phyloP scores from a whole-genome alignment of 371 early-diverging fungal genomes.

The Syncephalastrum racemosum region DNA sequence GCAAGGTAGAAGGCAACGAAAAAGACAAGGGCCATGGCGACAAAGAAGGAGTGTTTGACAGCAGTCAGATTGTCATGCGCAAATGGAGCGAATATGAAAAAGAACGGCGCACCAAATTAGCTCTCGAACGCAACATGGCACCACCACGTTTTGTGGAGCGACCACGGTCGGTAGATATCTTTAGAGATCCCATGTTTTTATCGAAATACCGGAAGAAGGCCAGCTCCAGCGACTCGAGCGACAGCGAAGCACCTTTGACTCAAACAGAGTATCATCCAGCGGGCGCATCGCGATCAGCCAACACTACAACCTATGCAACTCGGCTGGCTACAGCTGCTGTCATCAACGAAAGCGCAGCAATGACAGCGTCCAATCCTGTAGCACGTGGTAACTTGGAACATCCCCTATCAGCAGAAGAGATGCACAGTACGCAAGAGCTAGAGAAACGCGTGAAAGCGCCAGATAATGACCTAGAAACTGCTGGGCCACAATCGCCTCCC shows the following conservation, averaged over 20 bases:
- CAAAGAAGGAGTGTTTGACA: constrained; percentile 66
- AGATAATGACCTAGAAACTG: no score
- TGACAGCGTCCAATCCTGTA: no score
- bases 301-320: neutral
- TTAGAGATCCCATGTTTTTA: constrained; percentile 14
- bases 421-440: no score
- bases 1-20: constrained; percentile 70
- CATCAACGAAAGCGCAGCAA: no score
- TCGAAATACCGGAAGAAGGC: neutral
- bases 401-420: no score
- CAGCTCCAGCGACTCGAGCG: constrained; percentile 29
- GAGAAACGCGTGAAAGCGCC: no score
- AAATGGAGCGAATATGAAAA: constrained; percentile 71
- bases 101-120: constrained; percentile 21
- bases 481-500: no score
- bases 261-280: constrained; percentile 17
- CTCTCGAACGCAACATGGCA: constrained; percentile 22
- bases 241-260: constrained; percentile 37
- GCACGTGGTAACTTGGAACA: no score
- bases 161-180: constrained; percentile 17
- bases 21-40: constrained; percentile 55
- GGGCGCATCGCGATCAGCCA: neutral
- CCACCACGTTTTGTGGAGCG: constrained; percentile 23
- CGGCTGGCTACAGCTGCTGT: no score
- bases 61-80: constrained; percentile 64